Evolutionary conservation across 202 grass and related monocot genomes (phyloP).

Genomic region (Panicum hallii): DNA sequence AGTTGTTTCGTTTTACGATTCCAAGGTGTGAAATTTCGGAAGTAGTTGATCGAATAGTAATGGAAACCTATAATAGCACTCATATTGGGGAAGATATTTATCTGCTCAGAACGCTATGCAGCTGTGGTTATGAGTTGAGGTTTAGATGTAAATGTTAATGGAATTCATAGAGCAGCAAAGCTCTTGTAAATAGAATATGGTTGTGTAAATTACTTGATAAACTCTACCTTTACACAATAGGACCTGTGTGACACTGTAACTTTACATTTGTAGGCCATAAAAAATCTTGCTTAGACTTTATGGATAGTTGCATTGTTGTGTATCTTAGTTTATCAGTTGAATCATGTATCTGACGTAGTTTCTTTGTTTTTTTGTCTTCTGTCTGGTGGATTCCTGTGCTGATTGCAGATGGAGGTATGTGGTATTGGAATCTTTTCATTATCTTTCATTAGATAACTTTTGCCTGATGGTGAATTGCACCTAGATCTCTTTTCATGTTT

Average conservation of each 20-base stretch:
- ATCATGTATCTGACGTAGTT: slow-evolving; percentile 31
- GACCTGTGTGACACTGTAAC: neutral
- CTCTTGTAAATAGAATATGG: neutral
- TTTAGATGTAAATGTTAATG: neutral
- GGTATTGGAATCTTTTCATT: slow-evolving; percentile 18
- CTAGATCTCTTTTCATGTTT: slow-evolving; percentile 7
- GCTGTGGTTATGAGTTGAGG: neutral
- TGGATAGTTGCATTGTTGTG: slow-evolving; percentile 1
- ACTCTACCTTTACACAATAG: neutral
- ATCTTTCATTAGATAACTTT: slow-evolving; percentile 20
- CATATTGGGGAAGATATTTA: neutral
- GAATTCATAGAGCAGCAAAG: neutral
- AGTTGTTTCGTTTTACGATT: slow-evolving; percentile 15
- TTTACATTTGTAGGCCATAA: neutral
- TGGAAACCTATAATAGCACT: neutral
- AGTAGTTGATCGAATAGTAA: neutral
- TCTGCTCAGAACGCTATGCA: neutral
- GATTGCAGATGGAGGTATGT: slow-evolving; percentile 88
- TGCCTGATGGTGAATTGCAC: slow-evolving; percentile 4
- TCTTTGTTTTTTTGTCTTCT: slow-evolving; percentile 26
- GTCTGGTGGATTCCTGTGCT: slow-evolving; percentile 29
- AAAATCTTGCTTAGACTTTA: slow-evolving; percentile 9
- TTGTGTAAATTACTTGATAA: slow-evolving; percentile 16
- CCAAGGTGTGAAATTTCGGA: neutral
- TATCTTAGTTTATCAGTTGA: neutral